Base-by-base conservation (phyloP, 352 stramenopile species). In the Phytophthora citricola region DNA sequence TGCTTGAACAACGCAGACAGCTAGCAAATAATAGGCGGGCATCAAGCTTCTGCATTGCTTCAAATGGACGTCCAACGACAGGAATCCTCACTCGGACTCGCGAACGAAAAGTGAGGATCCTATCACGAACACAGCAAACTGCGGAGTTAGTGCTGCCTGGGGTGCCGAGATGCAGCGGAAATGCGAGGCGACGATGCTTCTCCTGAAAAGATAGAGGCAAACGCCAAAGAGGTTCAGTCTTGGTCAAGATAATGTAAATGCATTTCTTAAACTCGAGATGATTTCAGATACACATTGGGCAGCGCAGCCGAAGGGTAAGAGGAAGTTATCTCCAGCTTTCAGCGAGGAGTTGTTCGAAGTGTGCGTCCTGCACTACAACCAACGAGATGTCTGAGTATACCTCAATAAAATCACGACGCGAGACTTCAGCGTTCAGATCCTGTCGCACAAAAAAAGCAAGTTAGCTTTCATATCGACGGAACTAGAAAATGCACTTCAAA, bases 311-410 rank as follows among this genome's bases (percentile, higher is more conserved):
- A 26, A 26, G 24, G 24, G 24, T 26, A 36, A 8, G 8, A 9
- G 11, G 2, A 36, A 36, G 0, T 81, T 67, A 86, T 61, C 69
- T 76, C 86, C 86, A 94, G 48, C 81, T 90, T 40, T 94, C 85
- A 2, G 74, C 69, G 4, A 94, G 68, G 32, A 94, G 64, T 46
- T 90, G 79, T 32, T 79, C 66, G 41, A 94, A 90, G 52, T 90
- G 81, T 6, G 31, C 68, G 47, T 94, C 87, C 36, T 76, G 77
- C 1, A 66, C 73, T 26, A 94, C 48, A n/a, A 76, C 81, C 31
- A 73, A 71, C 11, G 87, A 88, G 7, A 94, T 76, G 56, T 94
- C 83, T 5, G 65, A 59, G 74, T 94, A 94, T 26, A 92, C 78
- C 7, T 93, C 81, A 8, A 87, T 36, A 54, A 94, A 94, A 43